A percentile compares a stretch with the other conserved stretches of the same genome.
Conservation (phyloP, 106 monocot species). For the Platanthera zijinensis region DNA sequence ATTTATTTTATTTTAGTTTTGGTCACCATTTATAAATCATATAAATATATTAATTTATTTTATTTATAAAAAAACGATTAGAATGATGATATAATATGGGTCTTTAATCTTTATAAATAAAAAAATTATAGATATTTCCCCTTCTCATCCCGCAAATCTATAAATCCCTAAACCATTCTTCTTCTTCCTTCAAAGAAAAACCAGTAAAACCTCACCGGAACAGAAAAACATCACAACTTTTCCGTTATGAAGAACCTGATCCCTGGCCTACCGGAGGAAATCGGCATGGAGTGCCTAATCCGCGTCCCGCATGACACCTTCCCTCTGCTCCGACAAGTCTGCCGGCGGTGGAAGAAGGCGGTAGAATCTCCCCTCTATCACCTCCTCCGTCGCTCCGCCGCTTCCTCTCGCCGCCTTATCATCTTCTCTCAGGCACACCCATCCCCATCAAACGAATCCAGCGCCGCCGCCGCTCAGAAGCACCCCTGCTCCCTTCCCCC, state of each 20-base stretch:
- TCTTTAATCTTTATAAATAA: no score
- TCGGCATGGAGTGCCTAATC: conserved; percentile 46
- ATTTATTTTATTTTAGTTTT: no score
- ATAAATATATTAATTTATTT: no score
- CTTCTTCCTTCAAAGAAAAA: background rate
- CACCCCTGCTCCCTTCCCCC: background rate
- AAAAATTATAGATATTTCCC: background rate
- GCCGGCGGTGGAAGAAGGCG: conserved; percentile 32
- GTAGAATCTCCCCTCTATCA: conserved; percentile 33
- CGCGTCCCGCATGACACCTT: conserved; percentile 30
- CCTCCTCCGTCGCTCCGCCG: conserved; percentile 15
- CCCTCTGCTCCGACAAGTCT: conserved; percentile 26
- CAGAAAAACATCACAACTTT: background rate
- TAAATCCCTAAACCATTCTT: background rate
- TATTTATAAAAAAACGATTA: no score
- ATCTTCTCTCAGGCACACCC: conserved; percentile 28
- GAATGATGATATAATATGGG: no score
- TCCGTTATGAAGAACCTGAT: conserved; percentile 18
- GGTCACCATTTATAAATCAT: no score
- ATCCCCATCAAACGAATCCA: background rate
- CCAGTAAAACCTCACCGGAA: background rate
- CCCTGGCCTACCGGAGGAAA: conserved; percentile 50
- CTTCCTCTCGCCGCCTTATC: conserved; percentile 14
- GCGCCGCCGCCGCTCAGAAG: conserved; percentile 10
- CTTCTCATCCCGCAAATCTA: background rate